Percentiles rank a stretch among this genome's conserved stretches.
Conservation (phyloP, 1,284 basidiomycete genomes). For the Macrocybe sp. region DNA sequence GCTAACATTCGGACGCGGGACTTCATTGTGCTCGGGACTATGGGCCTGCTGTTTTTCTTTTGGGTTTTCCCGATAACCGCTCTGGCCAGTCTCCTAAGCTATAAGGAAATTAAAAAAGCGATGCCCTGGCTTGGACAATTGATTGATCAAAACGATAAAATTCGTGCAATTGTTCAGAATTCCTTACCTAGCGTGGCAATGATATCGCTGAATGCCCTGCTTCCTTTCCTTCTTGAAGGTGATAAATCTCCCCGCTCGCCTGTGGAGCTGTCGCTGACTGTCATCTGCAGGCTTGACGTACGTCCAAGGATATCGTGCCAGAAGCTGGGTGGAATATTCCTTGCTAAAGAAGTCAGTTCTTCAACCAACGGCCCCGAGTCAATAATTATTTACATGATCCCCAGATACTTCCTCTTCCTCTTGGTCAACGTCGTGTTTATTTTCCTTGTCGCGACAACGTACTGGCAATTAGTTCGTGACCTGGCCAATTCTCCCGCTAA, state of each 20-base stretch:
- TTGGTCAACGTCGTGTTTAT: constrained; percentile 95
- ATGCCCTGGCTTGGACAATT: constrained; percentile 80
- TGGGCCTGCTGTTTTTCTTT: constrained; percentile 71
- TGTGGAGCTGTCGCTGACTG: constrained; percentile 3
- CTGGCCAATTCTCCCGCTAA: constrained; percentile 84
- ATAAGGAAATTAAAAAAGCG: constrained; percentile 86
- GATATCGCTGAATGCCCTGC: constrained; percentile 82
- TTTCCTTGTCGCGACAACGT: constrained; percentile 87
- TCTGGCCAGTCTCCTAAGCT: constrained; percentile 83
- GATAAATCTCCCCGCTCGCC: constrained; percentile 9
- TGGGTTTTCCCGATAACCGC: constrained; percentile 87
- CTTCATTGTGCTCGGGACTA: constrained; percentile 62
- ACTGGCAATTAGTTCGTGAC: constrained; percentile 85
- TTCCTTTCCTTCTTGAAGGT: constrained; percentile 93
- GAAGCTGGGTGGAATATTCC: constrained; percentile 92
- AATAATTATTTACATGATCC: constrained; percentile 3
- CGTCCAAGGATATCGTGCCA: constrained; percentile 82
- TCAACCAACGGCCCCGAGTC: not conserved
- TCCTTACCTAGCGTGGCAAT: constrained; percentile 89
- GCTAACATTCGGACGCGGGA: constrained; percentile 59
- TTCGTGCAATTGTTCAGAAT: constrained; percentile 89
- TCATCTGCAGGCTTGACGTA: constrained; percentile 67
- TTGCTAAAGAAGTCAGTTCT: constrained; percentile 79
- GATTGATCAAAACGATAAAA: constrained; percentile 75
- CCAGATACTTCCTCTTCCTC: constrained; percentile 92